Evolutionary conservation across 176 grass and related monocot genomes (phyloP), one percentile per base, ranked within the genome.

Genomic region (Oryza punctata): DNA sequence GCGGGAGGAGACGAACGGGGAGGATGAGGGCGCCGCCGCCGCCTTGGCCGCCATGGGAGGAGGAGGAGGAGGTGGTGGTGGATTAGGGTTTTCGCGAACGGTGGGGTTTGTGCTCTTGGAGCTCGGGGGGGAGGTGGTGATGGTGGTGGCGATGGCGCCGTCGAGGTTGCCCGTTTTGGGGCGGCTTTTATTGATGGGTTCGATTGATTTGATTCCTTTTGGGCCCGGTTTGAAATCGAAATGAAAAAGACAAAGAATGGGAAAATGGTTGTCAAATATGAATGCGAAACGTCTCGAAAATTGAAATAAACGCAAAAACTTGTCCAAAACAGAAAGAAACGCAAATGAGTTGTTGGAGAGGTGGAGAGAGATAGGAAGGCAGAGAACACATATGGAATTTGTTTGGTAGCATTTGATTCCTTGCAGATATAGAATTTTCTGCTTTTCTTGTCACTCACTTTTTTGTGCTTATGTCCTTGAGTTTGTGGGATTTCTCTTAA

Each of bases 11-110:
- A 78, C 37, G 72, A 89, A 75, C 32, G 64, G 12, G 71, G 86
- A 68, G 35, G 85, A 61, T 28, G 75, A 57, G 65, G 65, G 30
- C 52, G 86, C 76, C 83, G 89, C 38, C 89, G 78, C 49, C 4
- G 77, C 87, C 65, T 72, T 89, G 16, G 73, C 65, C 72, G 82
- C 87, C 86, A 88, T 88, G 68, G 68, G 41, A 19, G 46, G 41
- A 40, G 33, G 33, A 43, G 21, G 16, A 24, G 57, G 64, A 3
- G 59, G 38, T 26, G 18, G 38, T 26, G 18, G n/a, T 29, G 19
- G 65, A 65, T 38, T 84, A 91, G 81, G 72, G 76, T 79, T 74
- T 18, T 14, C 10, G 23, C 74, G 18, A 0, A 41, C 12, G 29
- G 49, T 1, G 28, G 65, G 86, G 72, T 92, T 85, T 41, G 65